Conservation (phyloP, 2,329 filamentous ascomycete genomes). For the Tothia fuscella region DNA sequence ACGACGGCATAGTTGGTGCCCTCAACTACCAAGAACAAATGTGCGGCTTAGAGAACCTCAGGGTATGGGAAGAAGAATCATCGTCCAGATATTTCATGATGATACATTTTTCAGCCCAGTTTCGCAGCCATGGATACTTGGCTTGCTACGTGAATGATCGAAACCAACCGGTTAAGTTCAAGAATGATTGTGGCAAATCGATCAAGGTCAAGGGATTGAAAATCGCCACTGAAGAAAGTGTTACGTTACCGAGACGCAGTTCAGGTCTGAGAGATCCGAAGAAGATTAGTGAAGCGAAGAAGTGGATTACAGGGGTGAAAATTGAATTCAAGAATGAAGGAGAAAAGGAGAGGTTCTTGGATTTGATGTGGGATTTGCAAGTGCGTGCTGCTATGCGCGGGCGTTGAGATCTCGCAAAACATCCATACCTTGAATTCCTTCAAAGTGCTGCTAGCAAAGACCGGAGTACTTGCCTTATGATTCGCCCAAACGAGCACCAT, state of each 20-base stretch:
- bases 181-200: slow-evolving; percentile 26
- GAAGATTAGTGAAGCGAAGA: not conserved
- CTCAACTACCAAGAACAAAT: slow-evolving; percentile 37
- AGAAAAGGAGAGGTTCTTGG: slow-evolving; percentile 3
- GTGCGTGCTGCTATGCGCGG: slow-evolving; percentile 3
- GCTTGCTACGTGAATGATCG: slow-evolving; percentile 33
- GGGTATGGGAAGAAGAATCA: slow-evolving; percentile 34
- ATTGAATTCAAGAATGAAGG: not conserved
- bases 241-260: not conserved
- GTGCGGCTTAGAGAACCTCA: slow-evolving; percentile 35
- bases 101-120: slow-evolving; percentile 32
- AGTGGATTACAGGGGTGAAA: slow-evolving; percentile 4
- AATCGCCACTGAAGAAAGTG: not conserved
- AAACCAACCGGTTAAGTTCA: slow-evolving; percentile 26
- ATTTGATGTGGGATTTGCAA: not conserved
- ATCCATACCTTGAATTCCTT: too few species aligned
- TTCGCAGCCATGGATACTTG: slow-evolving; percentile 31
- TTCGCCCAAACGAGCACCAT: too few species aligned
- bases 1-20: slow-evolving; percentile 29
- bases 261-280: not conserved
- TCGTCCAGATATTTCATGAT: slow-evolving; percentile 31
- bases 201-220: slow-evolving; percentile 32
- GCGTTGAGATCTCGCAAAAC: too few species aligned
- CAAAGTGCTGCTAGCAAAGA: too few species aligned
- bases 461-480: too few species aligned